Conservation (phyloP, 257 asterid species). For the Solanum virginianum region DNA sequence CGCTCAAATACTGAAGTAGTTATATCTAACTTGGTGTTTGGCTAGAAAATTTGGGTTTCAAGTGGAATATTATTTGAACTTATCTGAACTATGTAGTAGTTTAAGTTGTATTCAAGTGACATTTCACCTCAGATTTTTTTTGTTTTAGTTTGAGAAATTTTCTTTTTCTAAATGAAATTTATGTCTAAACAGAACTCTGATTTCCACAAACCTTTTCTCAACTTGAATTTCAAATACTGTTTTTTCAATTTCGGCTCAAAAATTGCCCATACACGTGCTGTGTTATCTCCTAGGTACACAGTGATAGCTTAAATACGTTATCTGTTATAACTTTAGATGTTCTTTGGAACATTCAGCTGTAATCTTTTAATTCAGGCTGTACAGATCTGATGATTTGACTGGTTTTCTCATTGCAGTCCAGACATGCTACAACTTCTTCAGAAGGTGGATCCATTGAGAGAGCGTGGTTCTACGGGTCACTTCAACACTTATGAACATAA, state of each 20-base stretch:
- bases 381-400: background rate
- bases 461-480: slow-evolving; percentile 27
- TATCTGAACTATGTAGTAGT: background rate
- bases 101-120: background rate
- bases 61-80: background rate
- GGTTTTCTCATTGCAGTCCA: slow-evolving; percentile 35
- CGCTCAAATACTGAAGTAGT: background rate
- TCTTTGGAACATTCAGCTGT: background rate
- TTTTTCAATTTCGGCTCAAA: background rate
- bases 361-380: background rate
- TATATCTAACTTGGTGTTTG: background rate
- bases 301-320: background rate
- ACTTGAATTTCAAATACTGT: background rate
- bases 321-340: background rate
- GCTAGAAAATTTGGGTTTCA: background rate
- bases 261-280: background rate
- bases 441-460: slow-evolving; percentile 72
- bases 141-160: background rate
- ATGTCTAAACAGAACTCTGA: background rate
- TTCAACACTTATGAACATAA: slow-evolving; percentile 25
- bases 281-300: background rate
- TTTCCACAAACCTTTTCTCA: background rate
- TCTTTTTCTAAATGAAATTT: background rate
- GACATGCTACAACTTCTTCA: slow-evolving; percentile 89
- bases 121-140: background rate